Conservation (phyloP, 2,329 filamentous ascomycete species). For the Diaporthe velutina region DNA sequence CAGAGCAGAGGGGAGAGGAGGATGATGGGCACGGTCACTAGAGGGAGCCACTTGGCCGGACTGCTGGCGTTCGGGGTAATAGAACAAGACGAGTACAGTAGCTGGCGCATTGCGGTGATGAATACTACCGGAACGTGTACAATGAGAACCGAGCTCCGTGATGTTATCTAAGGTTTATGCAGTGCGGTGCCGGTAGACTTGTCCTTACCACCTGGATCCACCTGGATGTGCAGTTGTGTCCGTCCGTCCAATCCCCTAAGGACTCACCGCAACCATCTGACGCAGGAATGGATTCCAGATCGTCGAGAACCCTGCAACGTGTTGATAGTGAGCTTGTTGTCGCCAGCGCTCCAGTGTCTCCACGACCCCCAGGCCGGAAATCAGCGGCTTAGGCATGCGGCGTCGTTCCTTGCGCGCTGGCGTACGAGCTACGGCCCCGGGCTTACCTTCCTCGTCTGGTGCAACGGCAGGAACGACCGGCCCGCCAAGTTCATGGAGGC, state of each 20-base stretch:
- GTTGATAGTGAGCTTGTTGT: slow-evolving; percentile 2
- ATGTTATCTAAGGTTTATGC: slow-evolving; percentile 24
- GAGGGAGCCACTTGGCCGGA: slow-evolving; percentile 39
- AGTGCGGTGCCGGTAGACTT: background rate
- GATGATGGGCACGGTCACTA: slow-evolving; percentile 92
- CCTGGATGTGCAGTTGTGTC: background rate
- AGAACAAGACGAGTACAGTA: slow-evolving; percentile 29
- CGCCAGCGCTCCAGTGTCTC: slow-evolving; percentile 4
- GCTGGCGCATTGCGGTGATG: slow-evolving; percentile 26
- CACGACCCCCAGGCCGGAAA: slow-evolving; percentile 28
- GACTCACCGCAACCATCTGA: slow-evolving; percentile 16
- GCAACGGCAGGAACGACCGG: background rate
- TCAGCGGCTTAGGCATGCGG: slow-evolving; percentile 33
- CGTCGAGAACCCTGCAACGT: slow-evolving; percentile 26
- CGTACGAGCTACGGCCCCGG: background rate
- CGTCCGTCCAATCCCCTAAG: slow-evolving; percentile 1
- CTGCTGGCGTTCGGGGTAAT: slow-evolving; percentile 30
- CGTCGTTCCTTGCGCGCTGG: slow-evolving; percentile 27
- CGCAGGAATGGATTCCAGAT: slow-evolving; percentile 18
- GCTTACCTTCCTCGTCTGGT: background rate
- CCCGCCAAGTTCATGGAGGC: slow-evolving; percentile 17
- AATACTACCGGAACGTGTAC: slow-evolving; percentile 14
- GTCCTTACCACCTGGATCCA: slow-evolving; percentile 11
- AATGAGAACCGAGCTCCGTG: slow-evolving; percentile 10
- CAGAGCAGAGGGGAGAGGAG: slow-evolving; percentile 79